These are phyloP conservation scores for Penstemon davidsonii DNA, from an alignment of 257 asterid species.

Conservation along the genomic window DNA sequence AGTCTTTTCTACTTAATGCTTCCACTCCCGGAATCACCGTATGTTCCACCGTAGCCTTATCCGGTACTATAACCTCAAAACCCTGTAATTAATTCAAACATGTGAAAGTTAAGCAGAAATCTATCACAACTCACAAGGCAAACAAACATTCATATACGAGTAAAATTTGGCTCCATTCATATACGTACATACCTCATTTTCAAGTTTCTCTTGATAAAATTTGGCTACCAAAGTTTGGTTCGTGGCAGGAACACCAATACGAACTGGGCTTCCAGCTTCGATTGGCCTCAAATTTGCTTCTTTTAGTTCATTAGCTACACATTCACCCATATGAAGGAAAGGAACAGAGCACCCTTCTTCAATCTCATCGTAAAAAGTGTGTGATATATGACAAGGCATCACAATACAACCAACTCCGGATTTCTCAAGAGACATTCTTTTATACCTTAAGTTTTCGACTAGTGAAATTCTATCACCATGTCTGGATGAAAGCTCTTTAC, in stretches of 20 bases:
- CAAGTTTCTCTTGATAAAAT: conserved; percentile 64
- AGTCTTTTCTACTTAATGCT: conserved; percentile 58
- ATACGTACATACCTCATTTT: conserved; percentile 46
- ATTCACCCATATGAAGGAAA: conserved; percentile 66
- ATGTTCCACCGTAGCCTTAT: conserved; percentile 69
- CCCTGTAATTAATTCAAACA: conserved; percentile 66
- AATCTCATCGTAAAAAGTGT: conserved; percentile 65
- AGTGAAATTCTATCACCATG: conserved; percentile 30
- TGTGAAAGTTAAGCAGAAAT: background rate
- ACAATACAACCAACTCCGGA: conserved; percentile 63
- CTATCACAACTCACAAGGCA: background rate
- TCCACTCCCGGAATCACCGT: conserved; percentile 61
- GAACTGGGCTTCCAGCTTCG: conserved; percentile 64
- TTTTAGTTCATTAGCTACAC: conserved; percentile 74
- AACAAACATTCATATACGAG: too few species aligned
- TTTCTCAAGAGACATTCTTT: conserved; percentile 57
- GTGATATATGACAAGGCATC: conserved; percentile 73
- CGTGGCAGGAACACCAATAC: conserved; percentile 61
- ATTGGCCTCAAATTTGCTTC: conserved; percentile 62
- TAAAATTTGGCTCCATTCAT: too few species aligned
- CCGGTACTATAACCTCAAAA: conserved; percentile 69
- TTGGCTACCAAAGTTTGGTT: conserved; percentile 39
- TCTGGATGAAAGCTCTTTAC: conserved; percentile 38
- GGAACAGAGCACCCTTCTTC: conserved; percentile 62
- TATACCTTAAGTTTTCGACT: conserved; percentile 54